Evolutionary conservation across 306 rosid genomes (phyloP).

Genomic region (Acacia melanoxylon): DNA sequence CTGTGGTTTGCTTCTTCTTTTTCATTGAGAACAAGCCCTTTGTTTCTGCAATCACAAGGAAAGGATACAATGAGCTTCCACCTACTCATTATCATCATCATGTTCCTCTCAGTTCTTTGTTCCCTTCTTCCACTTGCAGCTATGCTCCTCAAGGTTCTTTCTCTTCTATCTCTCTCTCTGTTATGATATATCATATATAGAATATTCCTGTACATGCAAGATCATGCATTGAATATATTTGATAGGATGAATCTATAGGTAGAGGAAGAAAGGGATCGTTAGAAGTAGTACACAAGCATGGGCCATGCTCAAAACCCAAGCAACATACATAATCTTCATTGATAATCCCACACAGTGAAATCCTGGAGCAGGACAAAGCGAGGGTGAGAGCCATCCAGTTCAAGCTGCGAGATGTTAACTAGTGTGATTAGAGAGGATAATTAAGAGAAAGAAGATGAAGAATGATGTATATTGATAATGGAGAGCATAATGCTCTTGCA

Average conservation of each 20-base stretch:
- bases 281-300: constrained; percentile 57
- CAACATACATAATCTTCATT: neutral
- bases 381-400: constrained; percentile 50
- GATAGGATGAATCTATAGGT: neutral
- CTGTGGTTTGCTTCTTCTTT: neutral
- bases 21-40: constrained; percentile 18
- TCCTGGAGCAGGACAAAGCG: constrained; percentile 41
- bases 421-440: too few species aligned
- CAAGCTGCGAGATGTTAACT: too few species aligned
- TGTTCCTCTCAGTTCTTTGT: neutral
- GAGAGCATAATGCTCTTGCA: too few species aligned
- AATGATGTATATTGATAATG: too few species aligned
- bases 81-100: neutral
- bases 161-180: neutral
- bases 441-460: too few species aligned
- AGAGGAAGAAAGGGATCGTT: constrained; percentile 28
- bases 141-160: constrained; percentile 43
- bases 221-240: neutral
- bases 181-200: too few species aligned
- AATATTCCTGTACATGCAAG: neutral
- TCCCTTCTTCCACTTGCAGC: constrained; percentile 44
- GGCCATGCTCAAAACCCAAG: constrained; percentile 50
- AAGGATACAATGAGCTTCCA: neutral
- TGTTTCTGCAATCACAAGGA: constrained; percentile 20
- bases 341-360: constrained; percentile 20